Base-by-base conservation (phyloP, 306 rosid species). In the Mimosa pudica region DNA sequence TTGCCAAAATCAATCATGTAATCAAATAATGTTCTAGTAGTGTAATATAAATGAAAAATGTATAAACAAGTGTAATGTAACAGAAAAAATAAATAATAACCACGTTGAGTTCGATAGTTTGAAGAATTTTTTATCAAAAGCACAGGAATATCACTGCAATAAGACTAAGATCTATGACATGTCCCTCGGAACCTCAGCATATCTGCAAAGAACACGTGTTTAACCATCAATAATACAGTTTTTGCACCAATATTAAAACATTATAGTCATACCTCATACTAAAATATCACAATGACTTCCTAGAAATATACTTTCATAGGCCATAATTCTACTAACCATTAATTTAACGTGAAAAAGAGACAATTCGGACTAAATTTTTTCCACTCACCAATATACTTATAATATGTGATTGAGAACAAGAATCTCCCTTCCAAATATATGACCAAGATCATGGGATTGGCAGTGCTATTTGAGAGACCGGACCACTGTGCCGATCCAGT, bases 401-500 rank as follows among this genome's bases (percentile, higher is more conserved):
- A 18, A 32, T 42, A 35, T 62, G 78, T 46, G 44, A 74, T 36
- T 62, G 60, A 3, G 65, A 80, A 46, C 75, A 74, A 58, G 17
- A 74, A 10, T 18, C 12, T 18, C 7, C 30, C 20, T 20, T 20
- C 55, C 51, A 73, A 36, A 54, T 10, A 36, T 75, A 33, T 57
- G 82, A 57, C 58, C 13, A 85, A 65, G 46, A 35, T 61, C 33
- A 70, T 18, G 76, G 63, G n/a, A 55, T 4, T 57, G 10, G 58
- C 49, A 30, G 75, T 75, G 65, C 57, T 84, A 87, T 84, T 75
- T 67, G 10, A 74, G 71, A 49, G 88, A 89, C 12, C 92, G 87
- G 82, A 95, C 96, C 5, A 81, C 86, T 0, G 97, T 95, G 44
- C 98, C 98, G 10, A 85, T 89, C 98, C 98, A 95, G 82, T 95